phyloP scores from a whole-genome alignment of 129 eudicot species.

The Rutidosis leptorrhynchoides region DNA sequence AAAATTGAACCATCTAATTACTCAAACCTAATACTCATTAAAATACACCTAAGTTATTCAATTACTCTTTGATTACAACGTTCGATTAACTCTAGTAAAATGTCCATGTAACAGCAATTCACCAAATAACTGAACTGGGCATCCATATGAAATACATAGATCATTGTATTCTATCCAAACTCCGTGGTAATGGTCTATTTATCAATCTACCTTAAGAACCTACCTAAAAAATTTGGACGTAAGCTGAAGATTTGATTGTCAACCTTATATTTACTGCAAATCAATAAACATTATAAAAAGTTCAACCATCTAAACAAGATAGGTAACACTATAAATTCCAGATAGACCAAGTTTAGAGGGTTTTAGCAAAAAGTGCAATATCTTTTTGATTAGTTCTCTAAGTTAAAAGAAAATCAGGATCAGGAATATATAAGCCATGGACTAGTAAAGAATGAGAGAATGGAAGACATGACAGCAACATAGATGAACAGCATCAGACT shows the following conservation, averaged over 20 bases:
- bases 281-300: background rate
- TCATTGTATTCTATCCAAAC: background rate
- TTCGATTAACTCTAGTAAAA: slow-evolving; percentile 8
- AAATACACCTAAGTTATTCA: too few species aligned
- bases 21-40: too few species aligned
- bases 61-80: too few species aligned
- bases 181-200: background rate
- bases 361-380: background rate
- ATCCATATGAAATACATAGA: background rate
- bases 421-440: background rate
- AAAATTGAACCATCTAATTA: too few species aligned
- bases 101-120: slow-evolving; percentile 9
- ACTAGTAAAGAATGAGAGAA: slow-evolving; percentile 15
- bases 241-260: slow-evolving; percentile 2
- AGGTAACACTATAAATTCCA: slow-evolving; percentile 4
- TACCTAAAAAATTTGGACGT: slow-evolving; percentile 4
- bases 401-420: background rate
- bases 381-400: background rate
- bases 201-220: slow-evolving; percentile 9
- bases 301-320: background rate
- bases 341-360: background rate
- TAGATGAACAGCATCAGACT: slow-evolving; percentile 1
- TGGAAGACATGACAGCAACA: slow-evolving; percentile 3
- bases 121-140: slow-evolving; percentile 15
- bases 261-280: slow-evolving; percentile 2